phyloP scores from a whole-genome alignment of 1,284 basidiomycete genomes.

The Neolentinus lepideus region DNA sequence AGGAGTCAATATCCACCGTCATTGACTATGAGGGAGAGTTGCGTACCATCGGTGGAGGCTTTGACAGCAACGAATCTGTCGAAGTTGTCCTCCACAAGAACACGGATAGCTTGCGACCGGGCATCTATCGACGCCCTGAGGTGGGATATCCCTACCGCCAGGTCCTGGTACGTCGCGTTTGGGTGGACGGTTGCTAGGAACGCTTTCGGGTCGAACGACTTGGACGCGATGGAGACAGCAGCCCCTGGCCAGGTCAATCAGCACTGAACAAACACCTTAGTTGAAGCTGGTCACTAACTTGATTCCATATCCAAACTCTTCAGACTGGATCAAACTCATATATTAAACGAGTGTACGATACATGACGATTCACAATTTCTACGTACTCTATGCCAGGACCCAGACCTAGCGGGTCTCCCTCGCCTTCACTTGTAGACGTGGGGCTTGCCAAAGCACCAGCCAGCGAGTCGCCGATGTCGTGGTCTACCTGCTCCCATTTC shows the following conservation, averaged over 20 bases:
- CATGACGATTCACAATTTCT: slow-evolving; percentile 4
- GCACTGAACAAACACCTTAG: background rate
- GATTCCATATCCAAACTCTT: slow-evolving; percentile 67
- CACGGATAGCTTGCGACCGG: slow-evolving; percentile 87
- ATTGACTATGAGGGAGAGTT: background rate
- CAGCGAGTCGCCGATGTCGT: slow-evolving; percentile 65
- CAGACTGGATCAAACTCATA: slow-evolving; percentile 31
- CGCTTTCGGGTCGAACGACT: slow-evolving; percentile 92
- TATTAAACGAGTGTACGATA: slow-evolving; percentile 5
- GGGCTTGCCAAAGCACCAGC: slow-evolving; percentile 48
- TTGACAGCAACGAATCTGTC: slow-evolving; percentile 98
- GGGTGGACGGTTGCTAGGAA: slow-evolving; percentile 93
- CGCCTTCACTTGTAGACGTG: slow-evolving; percentile 35
- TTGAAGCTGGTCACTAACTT: slow-evolving; percentile 37
- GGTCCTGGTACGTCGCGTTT: slow-evolving; percentile 92
- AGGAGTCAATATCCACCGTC: background rate
- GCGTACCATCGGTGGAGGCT: slow-evolving; percentile 86
- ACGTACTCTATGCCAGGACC: slow-evolving; percentile 57
- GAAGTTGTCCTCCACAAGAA: slow-evolving; percentile 97
- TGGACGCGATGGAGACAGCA: slow-evolving; percentile 79
- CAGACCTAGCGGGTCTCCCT: slow-evolving; percentile 61
- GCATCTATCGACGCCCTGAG: slow-evolving; percentile 77
- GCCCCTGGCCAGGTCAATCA: slow-evolving; percentile 44
- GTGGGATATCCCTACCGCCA: slow-evolving; percentile 67
- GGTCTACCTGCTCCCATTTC: slow-evolving; percentile 76